Conservation (phyloP, 202 grass and related monocot species). For the Eragrostis tef region DNA sequence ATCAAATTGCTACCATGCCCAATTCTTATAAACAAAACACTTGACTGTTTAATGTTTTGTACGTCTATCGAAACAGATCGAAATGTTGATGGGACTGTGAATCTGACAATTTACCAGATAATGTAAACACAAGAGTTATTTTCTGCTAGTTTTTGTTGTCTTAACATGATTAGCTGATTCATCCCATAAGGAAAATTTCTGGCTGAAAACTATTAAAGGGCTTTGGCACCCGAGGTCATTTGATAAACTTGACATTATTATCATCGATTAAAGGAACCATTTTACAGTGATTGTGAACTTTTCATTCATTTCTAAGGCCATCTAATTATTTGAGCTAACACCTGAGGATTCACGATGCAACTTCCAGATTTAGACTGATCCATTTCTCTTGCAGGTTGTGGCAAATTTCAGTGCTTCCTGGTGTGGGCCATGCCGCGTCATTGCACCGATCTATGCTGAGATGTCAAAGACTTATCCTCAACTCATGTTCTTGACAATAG, state of each 20-base stretch:
- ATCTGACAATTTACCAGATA: neutral
- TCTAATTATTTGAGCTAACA: neutral
- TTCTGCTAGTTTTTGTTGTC: conserved; percentile 17
- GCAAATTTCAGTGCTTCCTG: conserved; percentile 94
- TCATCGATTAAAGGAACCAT: neutral
- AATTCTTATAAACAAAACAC: neutral
- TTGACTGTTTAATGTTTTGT: neutral
- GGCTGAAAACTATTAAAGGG: neutral
- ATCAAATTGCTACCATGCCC: neutral
- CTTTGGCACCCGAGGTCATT: neutral
- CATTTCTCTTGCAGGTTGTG: conserved; percentile 65
- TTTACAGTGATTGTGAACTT: neutral
- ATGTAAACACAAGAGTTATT: neutral
- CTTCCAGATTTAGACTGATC: neutral
- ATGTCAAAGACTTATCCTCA: conserved; percentile 86
- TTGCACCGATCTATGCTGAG: conserved; percentile 78
- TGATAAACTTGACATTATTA: neutral
- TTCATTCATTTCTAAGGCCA: neutral
- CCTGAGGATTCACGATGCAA: neutral
- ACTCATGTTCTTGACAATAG: conserved; percentile 88
- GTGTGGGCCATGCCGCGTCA: conserved; percentile 91
- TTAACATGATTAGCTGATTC: neutral
- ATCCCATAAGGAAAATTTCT: neutral
- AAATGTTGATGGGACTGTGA: neutral
- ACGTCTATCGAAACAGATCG: neutral